phyloP scores from a whole-genome alignment of 495 filamentous ascomycete genomes.

The Talaromyces liani region DNA sequence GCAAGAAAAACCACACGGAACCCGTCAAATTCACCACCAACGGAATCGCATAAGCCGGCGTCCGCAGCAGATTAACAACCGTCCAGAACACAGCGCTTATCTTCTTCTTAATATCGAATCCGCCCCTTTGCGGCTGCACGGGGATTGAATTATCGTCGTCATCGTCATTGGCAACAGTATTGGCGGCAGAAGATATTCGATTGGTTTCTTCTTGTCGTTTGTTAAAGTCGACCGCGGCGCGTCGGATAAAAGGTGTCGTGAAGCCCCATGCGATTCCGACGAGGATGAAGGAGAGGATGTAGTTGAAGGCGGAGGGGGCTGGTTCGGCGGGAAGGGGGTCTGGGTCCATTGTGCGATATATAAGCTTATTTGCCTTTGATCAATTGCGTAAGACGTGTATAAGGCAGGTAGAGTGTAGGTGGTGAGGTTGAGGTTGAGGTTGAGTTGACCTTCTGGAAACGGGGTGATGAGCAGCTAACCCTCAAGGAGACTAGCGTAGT shows the following conservation, averaged over 20 bases:
- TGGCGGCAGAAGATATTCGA: conserved; percentile 13
- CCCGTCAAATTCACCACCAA: conserved; percentile 87
- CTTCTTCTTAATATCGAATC: conserved; percentile 40
- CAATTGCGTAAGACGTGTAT: background rate
- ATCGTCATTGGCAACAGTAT: background rate
- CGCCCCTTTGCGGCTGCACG: conserved; percentile 4
- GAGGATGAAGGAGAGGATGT: conserved; percentile 80
- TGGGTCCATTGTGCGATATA: conserved; percentile 21
- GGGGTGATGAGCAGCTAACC: background rate
- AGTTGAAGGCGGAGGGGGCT: conserved; percentile 61
- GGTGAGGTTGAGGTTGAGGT: background rate
- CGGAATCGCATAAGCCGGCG: conserved; percentile 77
- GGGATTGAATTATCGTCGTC: background rate
- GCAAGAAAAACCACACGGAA: conserved; percentile 93
- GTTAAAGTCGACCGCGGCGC: conserved; percentile 51
- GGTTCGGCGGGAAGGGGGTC: conserved; percentile 22
- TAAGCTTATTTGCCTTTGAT: background rate
- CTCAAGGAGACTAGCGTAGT: too few relatives aligned
- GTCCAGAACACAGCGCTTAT: conserved; percentile 56
- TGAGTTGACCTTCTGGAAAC: background rate
- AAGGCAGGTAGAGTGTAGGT: background rate
- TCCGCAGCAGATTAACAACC: conserved; percentile 68
- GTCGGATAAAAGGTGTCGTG: conserved; percentile 52
- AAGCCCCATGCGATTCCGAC: conserved; percentile 84
- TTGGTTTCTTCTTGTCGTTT: conserved; percentile 32